phyloP scores from a whole-genome alignment of 2,329 filamentous ascomycete species.

The Claviceps arundinis region DNA sequence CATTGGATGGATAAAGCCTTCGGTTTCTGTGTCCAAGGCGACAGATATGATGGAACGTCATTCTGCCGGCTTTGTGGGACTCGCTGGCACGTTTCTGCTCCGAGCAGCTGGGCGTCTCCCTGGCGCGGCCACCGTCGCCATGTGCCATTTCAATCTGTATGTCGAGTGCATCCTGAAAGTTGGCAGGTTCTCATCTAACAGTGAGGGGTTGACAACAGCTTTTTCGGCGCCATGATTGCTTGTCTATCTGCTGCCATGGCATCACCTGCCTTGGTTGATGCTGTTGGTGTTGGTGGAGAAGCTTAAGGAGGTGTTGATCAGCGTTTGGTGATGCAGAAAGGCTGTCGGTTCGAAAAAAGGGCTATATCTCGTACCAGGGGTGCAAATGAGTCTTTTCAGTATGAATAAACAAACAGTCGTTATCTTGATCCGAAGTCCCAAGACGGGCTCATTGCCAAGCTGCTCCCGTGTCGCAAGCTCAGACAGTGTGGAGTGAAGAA shows the following conservation, averaged over 20 bases:
- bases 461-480: too few relatives aligned
- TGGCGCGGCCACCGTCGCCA: conserved; percentile 4
- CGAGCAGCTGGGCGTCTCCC: not conserved
- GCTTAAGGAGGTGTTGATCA: not conserved
- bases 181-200: too few relatives aligned
- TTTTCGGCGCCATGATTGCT: conserved; percentile 11
- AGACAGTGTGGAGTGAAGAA: too few relatives aligned
- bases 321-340: not conserved
- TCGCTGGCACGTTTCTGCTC: conserved; percentile 1
- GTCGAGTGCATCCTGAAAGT: conserved; percentile 1
- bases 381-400: not conserved
- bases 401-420: not conserved
- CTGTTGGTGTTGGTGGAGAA: not conserved
- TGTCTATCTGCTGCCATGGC: conserved; percentile 2
- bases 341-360: not conserved
- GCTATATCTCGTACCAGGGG: not conserved
- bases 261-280: not conserved
- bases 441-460: too few relatives aligned
- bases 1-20: conserved; percentile 7
- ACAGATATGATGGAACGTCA: too few relatives aligned
- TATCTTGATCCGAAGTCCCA: not conserved
- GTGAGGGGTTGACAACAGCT: conserved; percentile 3
- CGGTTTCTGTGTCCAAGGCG: not conserved
- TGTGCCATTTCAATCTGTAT: conserved; percentile 15
- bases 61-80: not conserved